Percentiles rank a stretch among this genome's conserved stretches.
phyloP scores from a whole-genome alignment of 1,139 yeast species.

The Yamadazyma dendronema region DNA sequence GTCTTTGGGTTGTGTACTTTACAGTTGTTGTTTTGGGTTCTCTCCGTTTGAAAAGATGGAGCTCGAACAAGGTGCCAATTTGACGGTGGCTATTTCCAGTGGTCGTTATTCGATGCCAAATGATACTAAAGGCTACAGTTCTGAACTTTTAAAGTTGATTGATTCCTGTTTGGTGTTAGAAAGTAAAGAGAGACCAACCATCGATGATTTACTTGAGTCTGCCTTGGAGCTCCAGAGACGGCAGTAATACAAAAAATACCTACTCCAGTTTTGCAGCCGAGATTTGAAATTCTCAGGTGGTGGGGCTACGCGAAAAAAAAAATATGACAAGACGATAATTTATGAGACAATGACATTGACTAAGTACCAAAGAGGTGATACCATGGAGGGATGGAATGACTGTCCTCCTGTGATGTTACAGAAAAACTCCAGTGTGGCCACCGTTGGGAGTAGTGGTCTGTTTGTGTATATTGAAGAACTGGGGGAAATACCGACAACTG shows the following conservation, averaged over 20 bases:
- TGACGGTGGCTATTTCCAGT: conserved; percentile 71
- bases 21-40: conserved; percentile 70
- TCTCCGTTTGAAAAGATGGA: conserved; percentile 90
- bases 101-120: conserved; percentile 69
- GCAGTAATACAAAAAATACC: too few species aligned
- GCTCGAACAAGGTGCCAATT: conserved; percentile 76
- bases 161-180: conserved; percentile 59
- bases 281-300: too few species aligned
- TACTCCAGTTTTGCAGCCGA: too few species aligned
- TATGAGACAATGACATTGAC: conserved; percentile 40
- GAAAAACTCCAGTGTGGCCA: conserved; percentile 8
- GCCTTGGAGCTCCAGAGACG: conserved; percentile 35
- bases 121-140: conserved; percentile 44
- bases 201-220: conserved; percentile 54
- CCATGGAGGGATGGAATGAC: conserved; percentile 50
- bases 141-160: conserved; percentile 55
- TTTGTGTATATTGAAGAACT: neutral
- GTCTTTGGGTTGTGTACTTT: conserved; percentile 85
- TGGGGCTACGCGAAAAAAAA: neutral
- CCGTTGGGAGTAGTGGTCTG: conserved; percentile 1
- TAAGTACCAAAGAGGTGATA: conserved; percentile 39
- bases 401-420: conserved; percentile 29
- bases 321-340: too few species aligned
- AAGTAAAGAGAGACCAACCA: conserved; percentile 57
- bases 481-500: neutral